Percentiles rank a stretch among this genome's conserved stretches.
Evolutionary conservation across 192 early-diverging fungal genomes (phyloP).

Genomic region (Coemansia sp.): DNA sequence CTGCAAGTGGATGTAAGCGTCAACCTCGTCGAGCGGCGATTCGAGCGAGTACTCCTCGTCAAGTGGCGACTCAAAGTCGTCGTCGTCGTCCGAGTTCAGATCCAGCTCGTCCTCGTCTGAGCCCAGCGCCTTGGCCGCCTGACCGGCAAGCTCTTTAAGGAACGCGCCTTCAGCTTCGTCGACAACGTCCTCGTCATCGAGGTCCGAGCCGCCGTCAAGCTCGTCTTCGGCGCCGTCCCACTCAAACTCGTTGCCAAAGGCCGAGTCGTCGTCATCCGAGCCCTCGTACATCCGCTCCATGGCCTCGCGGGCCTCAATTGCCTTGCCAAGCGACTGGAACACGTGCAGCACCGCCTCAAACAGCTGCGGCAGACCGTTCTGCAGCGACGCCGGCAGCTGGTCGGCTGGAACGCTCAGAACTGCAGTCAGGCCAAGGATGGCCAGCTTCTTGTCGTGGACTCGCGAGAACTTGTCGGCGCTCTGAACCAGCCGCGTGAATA

Average conservation of each 20-base stretch:
- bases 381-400: conserved; percentile 67
- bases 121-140: conserved; percentile 49
- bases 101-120: conserved; percentile 35
- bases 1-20: conserved; percentile 69
- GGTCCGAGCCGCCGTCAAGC: conserved; percentile 53
- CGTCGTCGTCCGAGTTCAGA: conserved; percentile 39
- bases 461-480: conserved; percentile 69
- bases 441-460: conserved; percentile 95
- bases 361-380: conserved; percentile 69
- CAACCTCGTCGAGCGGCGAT: conserved; percentile 71
- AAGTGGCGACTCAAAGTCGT: conserved; percentile 61
- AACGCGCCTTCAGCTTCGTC: conserved; percentile 62
- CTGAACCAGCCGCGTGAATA: conserved; percentile 78
- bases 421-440: conserved; percentile 71
- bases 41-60: conserved; percentile 75
- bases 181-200: conserved; percentile 60
- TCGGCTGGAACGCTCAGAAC: conserved; percentile 68
- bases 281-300: conserved; percentile 45
- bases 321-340: conserved; percentile 73
- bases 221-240: conserved; percentile 36
- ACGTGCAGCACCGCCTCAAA: conserved; percentile 65
- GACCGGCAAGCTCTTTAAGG: conserved; percentile 56
- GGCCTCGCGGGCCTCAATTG: conserved; percentile 42
- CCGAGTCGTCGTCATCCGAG: conserved; percentile 30
- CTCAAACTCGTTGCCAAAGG: conserved; percentile 27